These are phyloP conservation scores for Lepidium africanum DNA, from an alignment of 345 rosid genomes.

Conservation along the genomic window DNA sequence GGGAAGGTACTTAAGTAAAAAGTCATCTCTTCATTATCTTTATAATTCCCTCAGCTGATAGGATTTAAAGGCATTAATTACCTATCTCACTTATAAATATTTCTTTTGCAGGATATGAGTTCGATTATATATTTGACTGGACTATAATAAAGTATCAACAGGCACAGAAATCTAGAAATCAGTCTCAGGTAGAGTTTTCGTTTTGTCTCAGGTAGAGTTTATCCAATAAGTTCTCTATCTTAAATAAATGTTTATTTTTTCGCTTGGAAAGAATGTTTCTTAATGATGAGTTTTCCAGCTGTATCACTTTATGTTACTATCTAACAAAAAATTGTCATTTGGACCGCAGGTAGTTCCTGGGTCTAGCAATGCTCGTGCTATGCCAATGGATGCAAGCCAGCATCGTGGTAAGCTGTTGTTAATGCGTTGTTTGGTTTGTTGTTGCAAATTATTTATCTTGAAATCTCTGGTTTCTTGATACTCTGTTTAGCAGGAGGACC, in stretches of 20 bases:
- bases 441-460: neutral
- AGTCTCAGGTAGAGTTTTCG: conserved; percentile 35
- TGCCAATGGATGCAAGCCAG: conserved; percentile 41
- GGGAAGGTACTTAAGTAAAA: conserved; percentile 50
- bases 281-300: neutral
- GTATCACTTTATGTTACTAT: neutral
- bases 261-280: neutral
- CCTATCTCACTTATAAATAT: neutral
- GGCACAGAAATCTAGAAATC: conserved; percentile 60
- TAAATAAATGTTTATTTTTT: neutral
- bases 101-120: conserved; percentile 55
- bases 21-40: neutral
- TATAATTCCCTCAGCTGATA: neutral
- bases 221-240: neutral
- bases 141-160: conserved; percentile 87
- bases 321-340: conserved; percentile 7
- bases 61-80: neutral
- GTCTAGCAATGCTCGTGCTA: conserved; percentile 52
- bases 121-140: conserved; percentile 93
- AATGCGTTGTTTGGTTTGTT: neutral
- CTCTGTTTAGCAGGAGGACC: conserved; percentile 44
- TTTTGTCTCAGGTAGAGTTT: conserved; percentile 30
- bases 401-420: conserved; percentile 57
- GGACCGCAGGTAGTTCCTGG: conserved; percentile 56
- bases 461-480: neutral